These are phyloP conservation scores for Triangularia setosa DNA, from an alignment of 2,329 filamentous ascomycete species.

Conservation along the genomic window DNA sequence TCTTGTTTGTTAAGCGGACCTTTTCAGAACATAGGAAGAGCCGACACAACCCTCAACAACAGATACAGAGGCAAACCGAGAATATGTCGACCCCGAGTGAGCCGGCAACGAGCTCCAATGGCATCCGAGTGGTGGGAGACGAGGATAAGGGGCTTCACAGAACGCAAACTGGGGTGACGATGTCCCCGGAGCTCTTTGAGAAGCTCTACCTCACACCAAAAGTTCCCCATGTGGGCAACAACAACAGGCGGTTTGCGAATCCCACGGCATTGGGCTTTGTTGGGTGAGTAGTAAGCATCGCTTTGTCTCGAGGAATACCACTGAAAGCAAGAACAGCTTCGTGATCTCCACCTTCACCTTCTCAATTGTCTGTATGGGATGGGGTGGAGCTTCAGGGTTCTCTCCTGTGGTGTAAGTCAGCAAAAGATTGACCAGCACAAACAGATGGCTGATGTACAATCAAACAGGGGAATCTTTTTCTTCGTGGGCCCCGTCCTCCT, in stretches of 20 bases:
- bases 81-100: background rate
- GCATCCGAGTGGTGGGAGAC: slow-evolving; percentile 19
- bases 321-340: slow-evolving; percentile 28
- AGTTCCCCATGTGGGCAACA: slow-evolving; percentile 34
- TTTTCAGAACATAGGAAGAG: background rate
- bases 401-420: slow-evolving; percentile 33
- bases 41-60: background rate
- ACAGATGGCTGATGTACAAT: background rate
- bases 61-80: background rate
- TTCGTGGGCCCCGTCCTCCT: slow-evolving; percentile 45
- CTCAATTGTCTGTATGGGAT: slow-evolving; percentile 36
- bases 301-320: background rate
- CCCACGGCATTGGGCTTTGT: slow-evolving; percentile 37
- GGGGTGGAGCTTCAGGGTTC: slow-evolving; percentile 34
- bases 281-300: slow-evolving; percentile 27
- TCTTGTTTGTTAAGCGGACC: background rate
- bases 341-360: slow-evolving; percentile 38
- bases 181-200: slow-evolving; percentile 38
- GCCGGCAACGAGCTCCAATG: background rate
- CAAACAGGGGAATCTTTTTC: slow-evolving; percentile 35
- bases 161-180: slow-evolving; percentile 34
- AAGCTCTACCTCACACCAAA: slow-evolving; percentile 40
- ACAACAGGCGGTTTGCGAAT: slow-evolving; percentile 36
- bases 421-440: background rate
- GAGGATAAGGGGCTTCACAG: slow-evolving; percentile 35